Percentiles rank a stretch among this genome's conserved stretches.
Conservation (phyloP, 441 rosid genomes). For the Euphorbia neoarborescens region DNA sequence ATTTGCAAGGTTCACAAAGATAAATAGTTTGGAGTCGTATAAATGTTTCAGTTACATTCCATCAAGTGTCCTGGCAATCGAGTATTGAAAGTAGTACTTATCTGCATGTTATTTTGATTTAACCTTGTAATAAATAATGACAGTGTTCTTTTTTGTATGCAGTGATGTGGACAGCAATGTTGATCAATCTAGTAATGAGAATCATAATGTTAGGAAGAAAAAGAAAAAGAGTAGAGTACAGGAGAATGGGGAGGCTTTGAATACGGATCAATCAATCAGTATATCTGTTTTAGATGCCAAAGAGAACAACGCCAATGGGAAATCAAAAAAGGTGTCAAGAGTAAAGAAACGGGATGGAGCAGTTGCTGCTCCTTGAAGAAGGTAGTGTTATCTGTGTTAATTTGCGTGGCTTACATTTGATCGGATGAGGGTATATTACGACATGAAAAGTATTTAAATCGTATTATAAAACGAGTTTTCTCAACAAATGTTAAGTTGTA, state of each 20-base stretch:
- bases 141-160: conserved; percentile 3
- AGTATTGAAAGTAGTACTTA: no score
- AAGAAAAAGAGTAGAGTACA: conserved; percentile 19
- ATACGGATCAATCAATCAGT: conserved; percentile 4
- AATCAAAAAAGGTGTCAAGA: conserved; percentile 20
- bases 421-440: no score
- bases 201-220: conserved; percentile 23
- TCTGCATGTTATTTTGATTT: not conserved
- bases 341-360: conserved; percentile 33
- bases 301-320: conserved; percentile 10
- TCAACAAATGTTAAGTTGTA: not conserved
- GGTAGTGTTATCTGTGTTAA: conserved; percentile 19
- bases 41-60: not conserved
- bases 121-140: not conserved
- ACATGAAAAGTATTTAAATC: no score
- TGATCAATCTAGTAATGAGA: conserved; percentile 15
- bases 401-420: no score
- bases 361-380: conserved; percentile 40
- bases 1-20: not conserved
- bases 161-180: conserved; percentile 23
- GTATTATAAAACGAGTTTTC: not conserved
- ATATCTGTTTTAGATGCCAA: conserved; percentile 4
- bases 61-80: not conserved
- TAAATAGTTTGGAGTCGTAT: not conserved
- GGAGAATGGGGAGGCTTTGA: conserved; percentile 14